These are phyloP conservation scores for Xylariaceae sp. DNA, from an alignment of 2,329 filamentous ascomycete genomes.

Conservation along the genomic window DNA sequence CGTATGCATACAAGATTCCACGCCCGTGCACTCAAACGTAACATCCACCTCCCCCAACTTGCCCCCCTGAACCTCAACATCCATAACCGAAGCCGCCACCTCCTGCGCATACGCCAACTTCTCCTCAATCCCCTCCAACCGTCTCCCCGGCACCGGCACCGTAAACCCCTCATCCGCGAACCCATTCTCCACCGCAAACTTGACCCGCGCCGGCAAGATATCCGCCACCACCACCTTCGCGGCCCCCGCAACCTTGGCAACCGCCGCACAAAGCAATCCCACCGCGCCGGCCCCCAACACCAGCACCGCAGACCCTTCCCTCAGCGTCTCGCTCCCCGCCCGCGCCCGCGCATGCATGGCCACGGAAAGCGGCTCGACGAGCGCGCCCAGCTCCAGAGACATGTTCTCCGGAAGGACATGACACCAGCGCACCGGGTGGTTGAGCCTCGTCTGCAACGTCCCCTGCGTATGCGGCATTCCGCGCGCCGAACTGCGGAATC, in stretches of 20 bases:
- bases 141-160: conserved; percentile 45
- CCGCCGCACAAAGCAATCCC: conserved; percentile 54
- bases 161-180: conserved; percentile 50
- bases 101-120: conserved; percentile 48
- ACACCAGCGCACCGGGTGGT: conserved; percentile 52
- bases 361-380: conserved; percentile 55
- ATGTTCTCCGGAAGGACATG: conserved; percentile 49
- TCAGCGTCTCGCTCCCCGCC: conserved; percentile 32
- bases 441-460: conserved; percentile 51
- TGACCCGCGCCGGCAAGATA: conserved; percentile 50
- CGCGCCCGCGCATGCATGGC: conserved; percentile 52
- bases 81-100: conserved; percentile 42
- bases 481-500: conserved; percentile 54
- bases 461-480: conserved; percentile 53
- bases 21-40: conserved; percentile 74
- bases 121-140: conserved; percentile 46
- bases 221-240: conserved; percentile 48
- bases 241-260: conserved; percentile 45
- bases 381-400: conserved; percentile 48
- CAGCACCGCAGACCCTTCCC: conserved; percentile 40
- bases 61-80: conserved; percentile 27
- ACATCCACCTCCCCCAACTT: conserved; percentile 59
- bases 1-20: conserved; percentile 68
- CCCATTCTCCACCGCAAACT: conserved; percentile 50
- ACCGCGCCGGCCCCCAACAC: conserved; percentile 58